These are phyloP conservation scores for Chenopodium album DNA, from an alignment of 148 eudicot species.

Conservation along the genomic window DNA sequence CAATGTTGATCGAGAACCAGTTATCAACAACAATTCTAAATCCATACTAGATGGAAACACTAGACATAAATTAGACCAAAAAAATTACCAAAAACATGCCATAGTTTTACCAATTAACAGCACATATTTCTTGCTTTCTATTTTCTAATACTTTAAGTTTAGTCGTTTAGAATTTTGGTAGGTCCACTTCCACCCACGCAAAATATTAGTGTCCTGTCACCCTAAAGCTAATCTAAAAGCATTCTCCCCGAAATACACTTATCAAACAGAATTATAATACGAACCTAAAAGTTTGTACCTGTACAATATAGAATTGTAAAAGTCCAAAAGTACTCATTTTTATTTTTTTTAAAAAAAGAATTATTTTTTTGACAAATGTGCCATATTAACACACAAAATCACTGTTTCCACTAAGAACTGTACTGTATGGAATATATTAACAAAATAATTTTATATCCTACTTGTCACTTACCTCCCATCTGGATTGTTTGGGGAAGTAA, in stretches of 20 bases:
- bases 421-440: too few relatives aligned
- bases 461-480: constrained; percentile 77
- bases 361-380: not conserved
- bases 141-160: not conserved
- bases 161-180: not conserved
- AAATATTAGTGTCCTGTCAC: not conserved
- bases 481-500: constrained; percentile 96
- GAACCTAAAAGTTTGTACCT: not conserved
- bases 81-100: not conserved
- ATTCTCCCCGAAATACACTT: not conserved
- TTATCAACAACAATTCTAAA: not conserved
- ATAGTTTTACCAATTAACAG: not conserved
- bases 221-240: constrained; percentile 1
- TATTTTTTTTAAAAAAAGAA: not conserved
- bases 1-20: not conserved
- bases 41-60: not conserved
- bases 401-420: not conserved
- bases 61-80: not conserved
- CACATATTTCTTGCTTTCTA: not conserved
- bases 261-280: not conserved
- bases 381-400: not conserved
- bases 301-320: not conserved
- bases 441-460: not conserved
- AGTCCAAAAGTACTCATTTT: not conserved
- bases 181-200: not conserved